These are phyloP conservation scores for Durusdinium trenchii DNA, from an alignment of 73 alveolate genomes.

Conservation along the genomic window DNA sequence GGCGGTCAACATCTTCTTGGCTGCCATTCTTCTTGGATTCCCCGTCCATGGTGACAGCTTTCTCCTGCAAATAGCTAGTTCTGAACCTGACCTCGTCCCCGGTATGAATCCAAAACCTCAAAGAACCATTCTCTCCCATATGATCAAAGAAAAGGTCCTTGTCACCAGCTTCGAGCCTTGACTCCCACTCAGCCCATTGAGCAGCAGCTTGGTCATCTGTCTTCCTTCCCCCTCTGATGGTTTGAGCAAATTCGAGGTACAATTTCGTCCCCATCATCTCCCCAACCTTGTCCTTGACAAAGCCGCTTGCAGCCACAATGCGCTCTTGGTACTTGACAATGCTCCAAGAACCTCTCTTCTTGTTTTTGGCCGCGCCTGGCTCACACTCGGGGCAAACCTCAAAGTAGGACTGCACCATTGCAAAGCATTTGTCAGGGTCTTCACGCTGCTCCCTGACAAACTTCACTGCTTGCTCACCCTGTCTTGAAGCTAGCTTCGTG, in stretches of 20 bases:
- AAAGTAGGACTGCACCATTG: not conserved
- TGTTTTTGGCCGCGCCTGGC: not conserved
- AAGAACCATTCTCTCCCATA: not conserved
- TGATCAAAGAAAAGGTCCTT: not conserved
- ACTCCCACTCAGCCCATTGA: slow-evolving; percentile 9
- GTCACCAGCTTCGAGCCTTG: not conserved
- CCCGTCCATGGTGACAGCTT: not conserved
- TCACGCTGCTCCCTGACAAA: slow-evolving; percentile 5
- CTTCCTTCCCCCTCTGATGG: not conserved
- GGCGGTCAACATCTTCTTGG: not conserved
- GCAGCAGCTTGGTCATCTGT: not conserved
- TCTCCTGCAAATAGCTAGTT: not conserved
- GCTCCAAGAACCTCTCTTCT: not conserved
- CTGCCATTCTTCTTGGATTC: not conserved
- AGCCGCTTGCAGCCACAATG: not conserved
- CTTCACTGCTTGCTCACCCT: not conserved
- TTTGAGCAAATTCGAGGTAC: not conserved
- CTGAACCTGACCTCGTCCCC: not conserved
- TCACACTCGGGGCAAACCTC: not conserved
- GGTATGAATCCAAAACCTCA: slow-evolving; percentile 3
- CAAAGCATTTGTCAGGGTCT: not conserved
- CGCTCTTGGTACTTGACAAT: not conserved
- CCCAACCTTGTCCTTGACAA: not conserved
- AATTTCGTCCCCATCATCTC: slow-evolving; percentile 1
- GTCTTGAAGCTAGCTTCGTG: not conserved